These are phyloP conservation scores for Barbarea vulgaris DNA, from an alignment of 345 rosid genomes.

Conservation along the genomic window DNA sequence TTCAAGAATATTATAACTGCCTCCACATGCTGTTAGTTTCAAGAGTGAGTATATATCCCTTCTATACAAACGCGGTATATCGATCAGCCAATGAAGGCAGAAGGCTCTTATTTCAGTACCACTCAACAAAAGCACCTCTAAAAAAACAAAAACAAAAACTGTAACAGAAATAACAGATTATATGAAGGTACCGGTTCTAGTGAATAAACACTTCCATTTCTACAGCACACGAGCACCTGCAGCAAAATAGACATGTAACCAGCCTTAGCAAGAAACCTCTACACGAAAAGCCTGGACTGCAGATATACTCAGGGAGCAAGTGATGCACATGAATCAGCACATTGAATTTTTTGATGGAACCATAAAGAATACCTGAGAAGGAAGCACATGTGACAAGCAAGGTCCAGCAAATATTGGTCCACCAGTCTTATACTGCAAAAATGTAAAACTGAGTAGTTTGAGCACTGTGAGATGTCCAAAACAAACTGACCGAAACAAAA, in stretches of 20 bases:
- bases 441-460: conserved; percentile 8
- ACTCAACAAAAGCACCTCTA: neutral
- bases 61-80: neutral
- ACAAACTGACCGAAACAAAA: conserved; percentile 28
- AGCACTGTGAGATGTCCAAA: conserved; percentile 19
- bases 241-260: conserved; percentile 23
- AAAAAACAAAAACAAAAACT: conserved; percentile 1
- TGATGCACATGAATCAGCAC: conserved; percentile 11
- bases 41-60: neutral
- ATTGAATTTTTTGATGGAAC: neutral
- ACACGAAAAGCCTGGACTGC: neutral
- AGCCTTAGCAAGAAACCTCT: neutral
- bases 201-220: conserved; percentile 78
- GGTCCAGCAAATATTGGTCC: conserved; percentile 96
- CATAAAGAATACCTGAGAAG: conserved; percentile 66
- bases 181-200: conserved; percentile 60
- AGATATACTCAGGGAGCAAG: conserved; percentile 1
- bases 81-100: neutral
- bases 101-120: neutral
- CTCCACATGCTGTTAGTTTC: neutral
- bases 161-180: conserved; percentile 8
- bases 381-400: conserved; percentile 64
- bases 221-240: conserved; percentile 84
- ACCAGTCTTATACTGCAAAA: conserved; percentile 61
- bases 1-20: conserved; percentile 1